Evolutionary conservation across 805 yeast species (phyloP).

Genomic region (Saccharomycopsis guyanensis): DNA sequence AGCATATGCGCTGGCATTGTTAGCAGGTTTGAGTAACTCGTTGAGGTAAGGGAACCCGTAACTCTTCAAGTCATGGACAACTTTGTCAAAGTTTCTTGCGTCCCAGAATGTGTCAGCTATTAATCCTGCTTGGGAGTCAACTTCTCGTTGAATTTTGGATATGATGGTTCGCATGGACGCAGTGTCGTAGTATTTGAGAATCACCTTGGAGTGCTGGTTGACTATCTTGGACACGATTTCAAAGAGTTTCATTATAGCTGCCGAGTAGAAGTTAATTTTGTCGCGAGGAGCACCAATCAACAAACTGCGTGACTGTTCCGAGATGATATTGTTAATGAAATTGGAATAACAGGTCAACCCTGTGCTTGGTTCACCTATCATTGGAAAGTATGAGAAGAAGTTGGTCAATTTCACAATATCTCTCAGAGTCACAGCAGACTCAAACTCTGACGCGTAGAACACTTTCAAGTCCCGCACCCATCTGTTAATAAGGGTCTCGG

Average conservation of each 20-base stretch:
- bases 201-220: constrained; percentile 77
- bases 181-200: constrained; percentile 62
- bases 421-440: constrained; percentile 55
- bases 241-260: constrained; percentile 58
- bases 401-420: constrained; percentile 67
- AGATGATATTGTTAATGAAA: constrained; percentile 79
- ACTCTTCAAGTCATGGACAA: constrained; percentile 44
- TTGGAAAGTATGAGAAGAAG: constrained; percentile 81
- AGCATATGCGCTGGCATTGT: constrained; percentile 2
- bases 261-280: constrained; percentile 48
- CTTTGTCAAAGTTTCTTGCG: constrained; percentile 48
- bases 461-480: constrained; percentile 55
- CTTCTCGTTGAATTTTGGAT: constrained; percentile 71
- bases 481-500: constrained; percentile 43
- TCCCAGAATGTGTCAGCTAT: constrained; percentile 84
- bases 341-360: constrained; percentile 80
- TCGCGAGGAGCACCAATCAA: constrained; percentile 38
- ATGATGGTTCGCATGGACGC: constrained; percentile 58
- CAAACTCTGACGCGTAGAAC: constrained; percentile 56
- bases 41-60: constrained; percentile 43
- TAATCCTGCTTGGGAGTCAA: constrained; percentile 88
- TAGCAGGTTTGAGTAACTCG: constrained; percentile 11
- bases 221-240: constrained; percentile 81
- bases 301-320: constrained; percentile 66
- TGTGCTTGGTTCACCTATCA: constrained; percentile 59